A percentile compares a stretch with the other conserved stretches of the same genome.
These are phyloP conservation scores for Gremmenia infestans DNA, from an alignment of 2,329 filamentous ascomycete genomes.

Conservation along the genomic window DNA sequence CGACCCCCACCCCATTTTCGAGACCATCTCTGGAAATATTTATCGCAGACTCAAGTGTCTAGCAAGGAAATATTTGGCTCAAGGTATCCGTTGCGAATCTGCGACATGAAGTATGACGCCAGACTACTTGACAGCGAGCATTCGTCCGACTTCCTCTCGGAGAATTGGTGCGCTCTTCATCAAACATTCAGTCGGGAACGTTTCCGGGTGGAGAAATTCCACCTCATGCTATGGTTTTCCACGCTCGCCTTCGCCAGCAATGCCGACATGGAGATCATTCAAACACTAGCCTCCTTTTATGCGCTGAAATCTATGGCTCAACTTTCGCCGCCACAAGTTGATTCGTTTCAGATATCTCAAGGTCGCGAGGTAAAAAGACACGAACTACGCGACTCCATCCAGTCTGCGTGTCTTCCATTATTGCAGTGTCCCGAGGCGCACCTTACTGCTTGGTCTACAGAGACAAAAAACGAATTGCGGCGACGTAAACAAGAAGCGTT, in stretches of 20 bases:
- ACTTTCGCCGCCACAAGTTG: background rate
- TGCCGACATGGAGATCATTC: slow-evolving; percentile 18
- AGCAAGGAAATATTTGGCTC: background rate
- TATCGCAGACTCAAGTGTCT: background rate
- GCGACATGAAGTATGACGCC: background rate
- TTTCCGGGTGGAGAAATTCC: slow-evolving; percentile 16
- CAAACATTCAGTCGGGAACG: slow-evolving; percentile 8
- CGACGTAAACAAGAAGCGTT: background rate
- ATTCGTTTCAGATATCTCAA: slow-evolving; percentile 8
- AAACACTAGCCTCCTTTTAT: slow-evolving; percentile 25
- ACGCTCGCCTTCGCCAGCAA: slow-evolving; percentile 20
- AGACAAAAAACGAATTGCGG: background rate
- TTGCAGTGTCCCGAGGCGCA: background rate
- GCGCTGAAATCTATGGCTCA: slow-evolving; percentile 11
- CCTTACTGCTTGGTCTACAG: background rate
- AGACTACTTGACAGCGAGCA: background rate
- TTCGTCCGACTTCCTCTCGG: slow-evolving; percentile 5
- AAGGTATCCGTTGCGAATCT: background rate
- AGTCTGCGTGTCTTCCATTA: background rate
- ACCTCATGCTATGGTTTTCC: slow-evolving; percentile 27
- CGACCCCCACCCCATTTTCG: background rate
- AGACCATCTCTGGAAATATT: background rate
- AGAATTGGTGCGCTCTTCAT: slow-evolving; percentile 20
- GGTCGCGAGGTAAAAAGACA: background rate
- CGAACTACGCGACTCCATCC: background rate